These are phyloP conservation scores for Citeromyces hawaiiensis DNA, from an alignment of 1,139 yeast species.

Conservation along the genomic window DNA sequence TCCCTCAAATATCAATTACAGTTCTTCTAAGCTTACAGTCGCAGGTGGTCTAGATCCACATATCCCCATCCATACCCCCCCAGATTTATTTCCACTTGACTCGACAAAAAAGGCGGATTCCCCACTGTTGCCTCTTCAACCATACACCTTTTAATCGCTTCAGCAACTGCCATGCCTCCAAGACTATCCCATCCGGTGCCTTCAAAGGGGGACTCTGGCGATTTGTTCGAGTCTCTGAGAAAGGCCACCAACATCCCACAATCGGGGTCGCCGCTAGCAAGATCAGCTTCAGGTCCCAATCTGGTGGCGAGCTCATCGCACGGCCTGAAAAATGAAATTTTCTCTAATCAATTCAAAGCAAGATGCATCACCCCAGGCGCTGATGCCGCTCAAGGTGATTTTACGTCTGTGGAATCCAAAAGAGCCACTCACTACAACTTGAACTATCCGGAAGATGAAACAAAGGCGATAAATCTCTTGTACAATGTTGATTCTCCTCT, in stretches of 20 bases:
- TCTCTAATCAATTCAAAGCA: background rate
- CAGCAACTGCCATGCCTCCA: slow-evolving; percentile 1
- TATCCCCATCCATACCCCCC: too few relatives aligned
- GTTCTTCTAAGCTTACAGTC: too few relatives aligned
- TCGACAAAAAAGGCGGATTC: too few relatives aligned
- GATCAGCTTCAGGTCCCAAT: slow-evolving; percentile 1
- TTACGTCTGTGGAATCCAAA: background rate
- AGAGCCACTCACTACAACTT: slow-evolving; percentile 24
- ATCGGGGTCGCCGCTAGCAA: background rate
- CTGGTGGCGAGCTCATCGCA: background rate
- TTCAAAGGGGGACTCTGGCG: background rate
- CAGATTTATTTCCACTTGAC: too few relatives aligned
- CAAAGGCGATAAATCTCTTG: slow-evolving; percentile 23
- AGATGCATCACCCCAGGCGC: background rate
- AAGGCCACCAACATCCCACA: background rate
- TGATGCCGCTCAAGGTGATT: background rate
- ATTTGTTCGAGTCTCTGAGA: background rate
- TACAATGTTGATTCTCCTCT: slow-evolving; percentile 41
- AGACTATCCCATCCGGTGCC: background rate
- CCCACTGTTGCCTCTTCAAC: background rate
- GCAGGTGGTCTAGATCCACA: too few relatives aligned
- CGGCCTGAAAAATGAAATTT: background rate
- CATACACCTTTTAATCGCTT: background rate
- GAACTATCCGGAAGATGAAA: slow-evolving; percentile 42
- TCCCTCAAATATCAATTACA: too few relatives aligned